phyloP scores from a whole-genome alignment of 2,329 filamentous ascomycete genomes.

The Fusarium secorum region DNA sequence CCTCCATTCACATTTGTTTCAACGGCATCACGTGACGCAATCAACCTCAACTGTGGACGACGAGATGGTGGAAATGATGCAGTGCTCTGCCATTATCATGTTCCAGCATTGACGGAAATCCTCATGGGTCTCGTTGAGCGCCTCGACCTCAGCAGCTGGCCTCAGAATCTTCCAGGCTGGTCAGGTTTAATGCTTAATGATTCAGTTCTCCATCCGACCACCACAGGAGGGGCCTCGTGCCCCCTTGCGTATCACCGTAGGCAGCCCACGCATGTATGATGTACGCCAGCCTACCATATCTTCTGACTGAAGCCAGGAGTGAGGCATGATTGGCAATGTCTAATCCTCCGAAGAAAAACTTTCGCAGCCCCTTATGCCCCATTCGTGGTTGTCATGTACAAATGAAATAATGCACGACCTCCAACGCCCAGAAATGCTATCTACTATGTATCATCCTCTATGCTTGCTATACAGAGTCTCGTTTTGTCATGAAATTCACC shows the following conservation, averaged over 20 bases:
- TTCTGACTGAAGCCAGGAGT: not conserved
- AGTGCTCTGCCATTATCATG: not conserved
- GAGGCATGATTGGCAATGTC: not conserved
- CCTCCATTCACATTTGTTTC: not conserved
- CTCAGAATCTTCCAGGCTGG: not conserved
- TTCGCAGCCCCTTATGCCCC: not conserved
- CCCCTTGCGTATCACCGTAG: constrained; percentile 24
- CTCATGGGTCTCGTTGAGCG: not conserved
- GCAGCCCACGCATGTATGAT: not conserved
- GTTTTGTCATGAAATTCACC: constrained; percentile 24
- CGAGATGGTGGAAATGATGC: constrained; percentile 4
- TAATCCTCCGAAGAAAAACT: not conserved
- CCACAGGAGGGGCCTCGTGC: not conserved
- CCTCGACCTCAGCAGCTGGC: not conserved
- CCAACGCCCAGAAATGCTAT: constrained; percentile 37
- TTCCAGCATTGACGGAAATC: not conserved
- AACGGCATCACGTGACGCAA: constrained; percentile 23
- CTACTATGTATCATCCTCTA: constrained; percentile 13
- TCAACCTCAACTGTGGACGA: not conserved
- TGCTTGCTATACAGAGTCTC: constrained; percentile 13
- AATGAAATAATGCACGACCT: constrained; percentile 5
- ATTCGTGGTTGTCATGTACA: not conserved
- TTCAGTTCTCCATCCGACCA: not conserved
- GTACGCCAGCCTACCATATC: not conserved
- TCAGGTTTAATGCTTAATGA: not conserved